Base-by-base conservation (phyloP, 257 asterid species). In the Nemophila menziesii region DNA sequence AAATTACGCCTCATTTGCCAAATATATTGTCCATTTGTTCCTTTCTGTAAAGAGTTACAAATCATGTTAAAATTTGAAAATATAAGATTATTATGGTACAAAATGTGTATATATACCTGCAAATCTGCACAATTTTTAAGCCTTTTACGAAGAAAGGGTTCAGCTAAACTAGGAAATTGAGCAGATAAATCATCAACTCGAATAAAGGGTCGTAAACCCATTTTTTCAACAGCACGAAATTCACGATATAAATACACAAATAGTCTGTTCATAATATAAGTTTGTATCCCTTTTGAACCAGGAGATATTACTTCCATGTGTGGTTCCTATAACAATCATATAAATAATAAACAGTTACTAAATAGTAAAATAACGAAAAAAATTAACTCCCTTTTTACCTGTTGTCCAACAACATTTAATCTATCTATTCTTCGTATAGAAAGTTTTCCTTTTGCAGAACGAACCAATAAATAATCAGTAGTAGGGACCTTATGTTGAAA, bases 361-460 rank as follows among this genome's bases (percentile, higher is more conserved):
- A 48, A 11, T 20, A 20, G 37, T 5, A 29, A n/a, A 18, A 20
- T 54, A 17, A 56, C 52, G 54, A 50, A 53, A 20, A 16, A 20
- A 14, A 44, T 40, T n/a, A n/a, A n/a, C n/a, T n/a, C 48, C 48
- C 39, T 49, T 40, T 22, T 51, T 24, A 85, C 99, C 96, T 85
- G 99, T 63, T 90, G 99, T 63, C 99, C 99, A 65, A 85, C 94
- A 66, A 64, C 93, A 73, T 81, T 82, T 77, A 85, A 69, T 77
- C 94, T 77, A 75, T 90, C 99, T 33, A 90, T 81, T 69, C 99
- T 92, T 62, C 99, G 75, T 60, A 90, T 81, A 68, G 96, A 90
- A 52, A 90, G 93, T 68, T 90, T 90, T 48, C 99, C 99, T 70
- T 90, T 90, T 63, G 99, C 67, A 63, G 96, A 76, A 61, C 99